Percentiles rank a stretch among this genome's conserved stretches.
Conservation (phyloP, 331 rosid genomes). For the Quercus tomentella region DNA sequence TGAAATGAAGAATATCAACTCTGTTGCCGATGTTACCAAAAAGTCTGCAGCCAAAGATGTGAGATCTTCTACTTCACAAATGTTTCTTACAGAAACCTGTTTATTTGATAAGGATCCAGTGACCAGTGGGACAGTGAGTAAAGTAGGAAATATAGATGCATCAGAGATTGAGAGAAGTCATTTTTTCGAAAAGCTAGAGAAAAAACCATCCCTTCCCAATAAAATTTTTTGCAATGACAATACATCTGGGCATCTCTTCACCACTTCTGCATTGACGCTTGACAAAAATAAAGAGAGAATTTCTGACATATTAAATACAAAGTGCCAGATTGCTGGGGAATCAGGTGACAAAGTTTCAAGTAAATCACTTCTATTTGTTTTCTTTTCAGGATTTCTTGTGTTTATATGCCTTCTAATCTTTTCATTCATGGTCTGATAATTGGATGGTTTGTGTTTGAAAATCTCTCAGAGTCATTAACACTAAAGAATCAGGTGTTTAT, state of each 20-base stretch:
- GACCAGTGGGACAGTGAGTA: conserved; percentile 17
- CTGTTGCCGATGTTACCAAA: conserved; percentile 11
- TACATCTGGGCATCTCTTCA: conserved; percentile 13
- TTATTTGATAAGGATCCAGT: conserved; percentile 4
- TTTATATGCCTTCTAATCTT: neutral
- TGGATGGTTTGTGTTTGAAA: neutral
- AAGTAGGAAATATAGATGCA: conserved; percentile 17
- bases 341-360: conserved; percentile 27
- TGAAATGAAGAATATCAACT: conserved; percentile 30
- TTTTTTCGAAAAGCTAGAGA: conserved; percentile 13
- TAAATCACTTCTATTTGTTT: conserved; percentile 7
- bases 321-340: conserved; percentile 22
- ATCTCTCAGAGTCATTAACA: conserved; percentile 13
- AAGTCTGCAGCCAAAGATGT: conserved; percentile 4
- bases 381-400: neutral
- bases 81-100: conserved; percentile 17
- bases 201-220: neutral
- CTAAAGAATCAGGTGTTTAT: conserved; percentile 21
- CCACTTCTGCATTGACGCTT: conserved; percentile 1
- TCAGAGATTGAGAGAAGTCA: conserved; percentile 22
- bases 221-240: conserved; percentile 3
- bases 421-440: neutral
- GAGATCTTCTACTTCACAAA: neutral
- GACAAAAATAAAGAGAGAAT: conserved; percentile 2
- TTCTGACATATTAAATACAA: conserved; percentile 4